Evolutionary conservation across 208 protist genomes (phyloP), one percentile per base, ranked within the genome.

Genomic region (Tetramitus jugosus): DNA sequence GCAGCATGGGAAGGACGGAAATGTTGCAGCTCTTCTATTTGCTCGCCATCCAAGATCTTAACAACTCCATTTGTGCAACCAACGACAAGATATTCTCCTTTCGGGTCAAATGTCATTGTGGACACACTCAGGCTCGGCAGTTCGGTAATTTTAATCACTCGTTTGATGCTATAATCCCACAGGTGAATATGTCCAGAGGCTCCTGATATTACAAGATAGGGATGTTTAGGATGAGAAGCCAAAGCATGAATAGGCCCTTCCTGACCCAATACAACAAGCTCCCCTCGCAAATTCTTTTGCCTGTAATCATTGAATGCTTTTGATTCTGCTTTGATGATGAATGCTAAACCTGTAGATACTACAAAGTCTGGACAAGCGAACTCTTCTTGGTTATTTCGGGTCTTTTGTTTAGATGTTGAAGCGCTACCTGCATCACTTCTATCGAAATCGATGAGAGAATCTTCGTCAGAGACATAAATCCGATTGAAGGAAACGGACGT

Each of bases 21-120:
- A 31, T 86, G 86, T 72, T 92, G 86, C 42, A 85, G 49, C 76
- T 94, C 91, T 80, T 94, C 88, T 29, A 94, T 81, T 61, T 85
- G 88, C 29, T 88, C 86, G 33, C 84, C 91, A 69, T 90, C 84
- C 60, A 97, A 87, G 37, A 97, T 81, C 78, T 96, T 95, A n/a
- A 97, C 78, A 33, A 87, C 69, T 23, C 94, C 93, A 79, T 91
- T 94, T n/a, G 90, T 93, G 81, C 93, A 97, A 46, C 92, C 93
- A 75, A 95, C 83, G 20, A 87, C 90, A 35, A 97, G 84, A 71
- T 87, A 92, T 40, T 80, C 68, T 29, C 80, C 83, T 14, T 83
- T 86, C 37, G 89, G 91, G 83, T 94, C 90, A 81, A 92, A 96
- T n/a, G 84, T 81, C 79, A 96, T 83, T 80, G 82, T 89, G 78